A percentile compares a stretch with the other conserved stretches of the same genome.
phyloP scores from a whole-genome alignment of 441 rosid genomes.

The Corymbia citriodora region DNA sequence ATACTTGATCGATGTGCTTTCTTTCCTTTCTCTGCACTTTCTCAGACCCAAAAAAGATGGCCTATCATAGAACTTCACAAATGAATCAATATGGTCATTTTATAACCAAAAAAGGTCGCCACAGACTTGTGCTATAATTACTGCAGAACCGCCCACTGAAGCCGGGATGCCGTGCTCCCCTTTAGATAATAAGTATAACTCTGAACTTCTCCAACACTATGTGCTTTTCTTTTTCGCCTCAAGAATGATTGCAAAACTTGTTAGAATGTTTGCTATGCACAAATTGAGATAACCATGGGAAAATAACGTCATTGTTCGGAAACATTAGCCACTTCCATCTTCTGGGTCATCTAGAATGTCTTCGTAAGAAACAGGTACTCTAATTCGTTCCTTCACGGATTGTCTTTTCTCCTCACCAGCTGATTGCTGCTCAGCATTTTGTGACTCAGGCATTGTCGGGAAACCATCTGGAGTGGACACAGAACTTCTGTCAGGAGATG shows the following conservation, averaged over 20 bases:
- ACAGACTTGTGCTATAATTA: background rate
- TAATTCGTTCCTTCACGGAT: constrained; percentile 70
- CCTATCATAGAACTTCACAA: background rate
- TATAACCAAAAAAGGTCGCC: background rate
- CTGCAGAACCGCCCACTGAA: background rate
- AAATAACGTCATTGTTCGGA: background rate
- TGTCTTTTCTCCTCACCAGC: constrained; percentile 27
- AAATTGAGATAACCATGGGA: background rate
- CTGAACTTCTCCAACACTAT: background rate
- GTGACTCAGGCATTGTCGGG: constrained; percentile 3
- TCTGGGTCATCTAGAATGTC: constrained; percentile 46
- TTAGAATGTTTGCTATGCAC: background rate
- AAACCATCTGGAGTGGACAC: constrained; percentile 11
- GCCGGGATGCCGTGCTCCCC: background rate
- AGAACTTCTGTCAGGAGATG: constrained; percentile 19
- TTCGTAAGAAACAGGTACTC: constrained; percentile 83
- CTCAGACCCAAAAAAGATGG: background rate
- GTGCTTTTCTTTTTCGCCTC: background rate
- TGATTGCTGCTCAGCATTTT: constrained; percentile 18
- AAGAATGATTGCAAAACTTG: background rate
- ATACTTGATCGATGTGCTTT: background rate
- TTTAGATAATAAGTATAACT: background rate
- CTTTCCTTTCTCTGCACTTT: background rate
- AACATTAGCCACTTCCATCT: constrained; percentile 15
- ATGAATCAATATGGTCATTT: background rate